A percentile compares a stretch with the other conserved stretches of the same genome.
Evolutionary conservation across 2,329 filamentous ascomycete species (phyloP).

Genomic region (Colletotrichum melonis): DNA sequence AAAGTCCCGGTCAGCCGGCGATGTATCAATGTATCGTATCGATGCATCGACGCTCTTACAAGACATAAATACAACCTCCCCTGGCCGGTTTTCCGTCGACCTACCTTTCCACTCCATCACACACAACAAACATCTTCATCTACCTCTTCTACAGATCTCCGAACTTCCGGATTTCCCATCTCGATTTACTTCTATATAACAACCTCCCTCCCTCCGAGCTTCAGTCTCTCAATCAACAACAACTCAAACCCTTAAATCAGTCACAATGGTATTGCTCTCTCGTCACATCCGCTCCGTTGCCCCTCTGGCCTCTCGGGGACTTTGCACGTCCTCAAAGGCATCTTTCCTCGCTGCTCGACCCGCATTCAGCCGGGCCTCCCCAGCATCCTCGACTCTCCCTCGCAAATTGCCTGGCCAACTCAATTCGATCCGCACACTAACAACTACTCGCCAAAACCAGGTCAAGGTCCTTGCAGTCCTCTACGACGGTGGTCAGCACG

Average conservation of each 20-base stretch:
- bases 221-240: conserved; percentile 1
- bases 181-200: conserved; percentile 13
- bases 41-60: background rate
- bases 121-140: conserved; percentile 11
- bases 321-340: conserved; percentile 41
- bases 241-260: conserved; percentile 2
- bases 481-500: conserved; percentile 92
- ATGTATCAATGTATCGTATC: background rate
- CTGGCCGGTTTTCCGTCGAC: conserved; percentile 2
- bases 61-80: conserved; percentile 32
- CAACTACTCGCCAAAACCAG: conserved; percentile 62
- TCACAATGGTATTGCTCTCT: conserved; percentile 47
- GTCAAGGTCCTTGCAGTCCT: conserved; percentile 95
- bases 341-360: conserved; percentile 37
- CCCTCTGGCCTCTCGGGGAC: conserved; percentile 41
- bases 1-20: conserved; percentile 13
- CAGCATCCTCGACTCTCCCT: conserved; percentile 48
- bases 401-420: conserved; percentile 48
- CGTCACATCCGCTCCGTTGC: conserved; percentile 41
- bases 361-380: conserved; percentile 32
- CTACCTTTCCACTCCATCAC: conserved; percentile 15
- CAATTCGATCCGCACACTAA: conserved; percentile 71
- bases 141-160: conserved; percentile 6
- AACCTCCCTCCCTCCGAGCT: conserved; percentile 13
- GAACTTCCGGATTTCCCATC: background rate